A percentile compares a stretch with the other conserved stretches of the same genome.
These are phyloP conservation scores for Pulveroboletus sp. DNA, from an alignment of 768 basidiomycete species.

Conservation along the genomic window DNA sequence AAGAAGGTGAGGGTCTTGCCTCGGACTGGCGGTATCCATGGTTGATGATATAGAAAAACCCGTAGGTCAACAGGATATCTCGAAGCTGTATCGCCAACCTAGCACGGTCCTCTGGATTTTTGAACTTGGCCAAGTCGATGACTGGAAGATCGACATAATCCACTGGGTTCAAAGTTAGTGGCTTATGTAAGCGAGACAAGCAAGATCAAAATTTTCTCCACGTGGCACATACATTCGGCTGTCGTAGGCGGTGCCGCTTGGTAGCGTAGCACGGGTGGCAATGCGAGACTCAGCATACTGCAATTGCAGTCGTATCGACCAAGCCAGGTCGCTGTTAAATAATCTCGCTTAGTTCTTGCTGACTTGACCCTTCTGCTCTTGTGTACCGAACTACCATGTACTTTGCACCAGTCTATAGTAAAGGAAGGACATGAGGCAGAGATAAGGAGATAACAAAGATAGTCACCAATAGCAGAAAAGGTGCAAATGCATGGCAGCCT, in stretches of 20 bases:
- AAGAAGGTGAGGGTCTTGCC: conserved; percentile 11
- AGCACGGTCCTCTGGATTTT: conserved; percentile 35
- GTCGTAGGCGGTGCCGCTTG: conserved; percentile 32
- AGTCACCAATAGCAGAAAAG: too few relatives aligned
- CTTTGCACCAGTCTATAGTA: too few relatives aligned
- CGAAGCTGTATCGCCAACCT: conserved; percentile 37
- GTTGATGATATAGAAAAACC: conserved; percentile 40
- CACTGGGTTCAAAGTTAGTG: conserved; percentile 31
- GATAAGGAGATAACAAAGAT: too few relatives aligned
- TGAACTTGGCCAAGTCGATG: conserved; percentile 44
- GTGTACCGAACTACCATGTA: too few relatives aligned
- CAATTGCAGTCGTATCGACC: background rate
- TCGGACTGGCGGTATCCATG: conserved; percentile 38
- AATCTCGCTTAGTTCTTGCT: background rate
- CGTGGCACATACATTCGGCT: conserved; percentile 29
- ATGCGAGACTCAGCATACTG: conserved; percentile 29
- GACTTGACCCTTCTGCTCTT: background rate
- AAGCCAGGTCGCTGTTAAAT: background rate
- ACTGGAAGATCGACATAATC: conserved; percentile 49
- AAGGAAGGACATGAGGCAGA: too few relatives aligned
- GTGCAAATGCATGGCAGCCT: too few relatives aligned
- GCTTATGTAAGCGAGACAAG: background rate
- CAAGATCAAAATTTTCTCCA: background rate
- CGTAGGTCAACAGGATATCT: conserved; percentile 42
- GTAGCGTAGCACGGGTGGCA: conserved; percentile 36